A percentile compares a stretch with the other conserved stretches of the same genome.
phyloP scores from a whole-genome alignment of 2,329 filamentous ascomycete species.

The Ciborinia camelliae region DNA sequence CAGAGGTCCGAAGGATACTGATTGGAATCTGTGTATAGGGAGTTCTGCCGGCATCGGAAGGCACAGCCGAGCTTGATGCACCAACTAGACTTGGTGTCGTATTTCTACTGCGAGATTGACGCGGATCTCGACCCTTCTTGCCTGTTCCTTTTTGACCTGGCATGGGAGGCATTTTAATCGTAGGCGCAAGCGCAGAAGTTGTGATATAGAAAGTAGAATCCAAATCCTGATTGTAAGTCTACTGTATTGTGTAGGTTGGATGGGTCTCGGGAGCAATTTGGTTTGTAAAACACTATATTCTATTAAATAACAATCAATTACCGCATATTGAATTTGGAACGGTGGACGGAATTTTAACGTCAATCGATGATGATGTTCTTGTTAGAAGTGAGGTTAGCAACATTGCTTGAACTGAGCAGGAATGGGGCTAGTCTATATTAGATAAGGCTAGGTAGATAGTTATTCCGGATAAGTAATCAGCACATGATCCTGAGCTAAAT shows the following conservation, averaged over 20 bases:
- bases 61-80: slow-evolving; percentile 41
- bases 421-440: not conserved
- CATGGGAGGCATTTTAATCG: slow-evolving; percentile 52
- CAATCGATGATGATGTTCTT: not conserved
- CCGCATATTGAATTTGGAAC: not conserved
- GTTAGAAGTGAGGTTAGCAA: not conserved
- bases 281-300: not conserved
- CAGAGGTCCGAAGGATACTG: slow-evolving; percentile 54
- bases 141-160: slow-evolving; percentile 60
- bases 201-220: not conserved
- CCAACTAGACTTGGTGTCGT: slow-evolving; percentile 61
- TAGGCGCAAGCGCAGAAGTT: not conserved
- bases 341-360: not conserved
- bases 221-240: not conserved
- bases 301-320: not conserved
- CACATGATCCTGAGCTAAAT: not conserved
- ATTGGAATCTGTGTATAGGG: slow-evolving; percentile 65
- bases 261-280: not conserved
- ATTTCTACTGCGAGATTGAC: slow-evolving; percentile 70
- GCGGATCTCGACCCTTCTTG: slow-evolving; percentile 61
- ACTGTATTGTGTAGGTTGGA: not conserved
- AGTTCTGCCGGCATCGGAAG: slow-evolving; percentile 51
- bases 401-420: not conserved
- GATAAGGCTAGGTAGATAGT: not conserved
- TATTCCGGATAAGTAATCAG: not conserved